Evolutionary conservation across 2,329 filamentous ascomycete genomes (phyloP).

Genomic region (Colletotrichum kahawae): DNA sequence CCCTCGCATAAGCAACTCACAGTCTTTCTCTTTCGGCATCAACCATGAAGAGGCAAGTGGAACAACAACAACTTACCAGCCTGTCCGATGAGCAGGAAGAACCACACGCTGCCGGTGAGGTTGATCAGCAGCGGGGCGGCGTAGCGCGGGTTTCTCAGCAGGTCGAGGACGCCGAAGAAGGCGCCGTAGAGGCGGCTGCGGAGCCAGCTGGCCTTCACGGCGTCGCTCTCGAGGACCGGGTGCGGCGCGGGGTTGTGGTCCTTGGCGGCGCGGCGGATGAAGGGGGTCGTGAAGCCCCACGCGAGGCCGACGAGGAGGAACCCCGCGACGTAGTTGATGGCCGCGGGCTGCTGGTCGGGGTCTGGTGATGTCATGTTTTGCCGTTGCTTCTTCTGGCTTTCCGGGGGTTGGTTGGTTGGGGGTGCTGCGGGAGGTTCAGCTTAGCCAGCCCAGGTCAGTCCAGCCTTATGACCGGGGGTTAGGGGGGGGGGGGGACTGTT

Average conservation of each 20-base stretch:
- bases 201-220: slow-evolving; percentile 63
- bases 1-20: too few species aligned
- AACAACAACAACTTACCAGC: slow-evolving; percentile 76
- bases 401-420: not conserved
- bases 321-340: slow-evolving; percentile 84
- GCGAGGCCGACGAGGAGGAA: slow-evolving; percentile 91
- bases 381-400: not conserved
- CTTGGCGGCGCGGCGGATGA: slow-evolving; percentile 86
- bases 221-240: slow-evolving; percentile 54
- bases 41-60: not conserved
- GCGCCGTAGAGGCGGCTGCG: slow-evolving; percentile 66
- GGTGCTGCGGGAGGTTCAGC: not conserved
- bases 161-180: slow-evolving; percentile 77
- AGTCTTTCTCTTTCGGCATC: not conserved
- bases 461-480: not conserved
- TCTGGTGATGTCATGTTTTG: slow-evolving; percentile 14
- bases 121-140: slow-evolving; percentile 86
- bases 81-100: slow-evolving; percentile 91
- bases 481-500: not conserved
- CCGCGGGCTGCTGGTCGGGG: slow-evolving; percentile 45
- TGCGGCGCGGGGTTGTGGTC: slow-evolving; percentile 71
- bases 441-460: not conserved
- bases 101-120: slow-evolving; percentile 93
- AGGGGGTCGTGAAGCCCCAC: slow-evolving; percentile 92
- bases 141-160: slow-evolving; percentile 82